Conservation (phyloP, 2,329 filamentous ascomycete genomes). For the Fusarium tanahbumbuense region DNA sequence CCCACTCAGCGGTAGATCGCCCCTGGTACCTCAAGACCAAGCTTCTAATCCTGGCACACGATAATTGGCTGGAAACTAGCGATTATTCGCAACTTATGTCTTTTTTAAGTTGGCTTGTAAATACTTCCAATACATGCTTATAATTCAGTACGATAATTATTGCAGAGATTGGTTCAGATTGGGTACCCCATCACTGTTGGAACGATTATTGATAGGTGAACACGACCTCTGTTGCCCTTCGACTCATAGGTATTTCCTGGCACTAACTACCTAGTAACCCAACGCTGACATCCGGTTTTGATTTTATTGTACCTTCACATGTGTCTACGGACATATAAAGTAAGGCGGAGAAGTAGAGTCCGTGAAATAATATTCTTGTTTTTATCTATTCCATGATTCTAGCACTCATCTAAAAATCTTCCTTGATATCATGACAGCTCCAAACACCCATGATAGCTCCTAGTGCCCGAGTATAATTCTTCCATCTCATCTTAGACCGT, state of each 20-base stretch:
- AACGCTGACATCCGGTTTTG: neutral
- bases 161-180: neutral
- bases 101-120: neutral
- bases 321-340: neutral
- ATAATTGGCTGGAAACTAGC: neutral
- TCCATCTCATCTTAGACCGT: neutral
- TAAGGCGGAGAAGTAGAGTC: fast-evolving
- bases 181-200: too few species aligned
- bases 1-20: neutral
- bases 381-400: too few species aligned
- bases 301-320: neutral
- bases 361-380: fast-evolving
- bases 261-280: too few species aligned
- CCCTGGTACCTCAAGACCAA: neutral
- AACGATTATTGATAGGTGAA: too few species aligned
- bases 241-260: too few species aligned
- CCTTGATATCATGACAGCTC: neutral
- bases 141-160: too few species aligned
- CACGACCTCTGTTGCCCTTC: neutral
- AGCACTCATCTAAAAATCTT: neutral
- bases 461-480: too few species aligned
- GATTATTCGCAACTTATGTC: neutral
- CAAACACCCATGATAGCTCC: neutral
- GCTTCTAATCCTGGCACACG: neutral
- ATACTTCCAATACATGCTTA: too few species aligned